Evolutionary conservation across 768 basidiomycete genomes (phyloP).

Genomic region (Amanita exitialis): DNA sequence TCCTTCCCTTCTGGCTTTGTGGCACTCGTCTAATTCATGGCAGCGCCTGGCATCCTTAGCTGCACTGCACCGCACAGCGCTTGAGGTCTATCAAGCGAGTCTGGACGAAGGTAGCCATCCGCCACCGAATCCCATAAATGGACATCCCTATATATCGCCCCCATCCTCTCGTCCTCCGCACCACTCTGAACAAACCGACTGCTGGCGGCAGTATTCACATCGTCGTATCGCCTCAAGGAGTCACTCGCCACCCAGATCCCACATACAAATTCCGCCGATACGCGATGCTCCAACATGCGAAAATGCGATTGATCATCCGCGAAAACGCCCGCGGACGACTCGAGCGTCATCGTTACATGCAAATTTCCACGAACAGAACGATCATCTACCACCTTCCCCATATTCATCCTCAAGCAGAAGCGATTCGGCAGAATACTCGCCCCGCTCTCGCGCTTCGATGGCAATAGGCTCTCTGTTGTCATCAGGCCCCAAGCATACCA

Average conservation of each 20-base stretch:
- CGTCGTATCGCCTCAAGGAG: constrained; percentile 24
- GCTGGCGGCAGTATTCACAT: constrained; percentile 24
- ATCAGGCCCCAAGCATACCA: constrained; percentile 23
- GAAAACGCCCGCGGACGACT: constrained; percentile 58
- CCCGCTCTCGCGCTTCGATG: constrained; percentile 67
- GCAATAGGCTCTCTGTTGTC: constrained; percentile 70
- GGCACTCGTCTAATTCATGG: neutral
- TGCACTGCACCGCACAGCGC: constrained; percentile 58
- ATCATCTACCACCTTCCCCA: constrained; percentile 61
- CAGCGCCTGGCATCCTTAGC: constrained; percentile 67
- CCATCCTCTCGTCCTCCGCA: constrained; percentile 26
- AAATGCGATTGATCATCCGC: constrained; percentile 30
- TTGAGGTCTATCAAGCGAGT: constrained; percentile 44
- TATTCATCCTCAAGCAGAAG: constrained; percentile 61
- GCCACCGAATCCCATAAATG: constrained; percentile 16
- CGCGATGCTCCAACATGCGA: constrained; percentile 24
- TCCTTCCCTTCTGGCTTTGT: neutral
- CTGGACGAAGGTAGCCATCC: constrained; percentile 7
- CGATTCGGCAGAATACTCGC: constrained; percentile 60
- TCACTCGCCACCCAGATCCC: constrained; percentile 28
- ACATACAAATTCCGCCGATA: constrained; percentile 20
- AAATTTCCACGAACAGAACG: constrained; percentile 27
- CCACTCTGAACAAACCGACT: constrained; percentile 19
- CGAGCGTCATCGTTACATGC: constrained; percentile 35
- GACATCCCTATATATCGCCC: constrained; percentile 30